Base-by-base conservation (phyloP, 2,329 filamentous ascomycete genomes). In the Paracamarosporium sp. region DNA sequence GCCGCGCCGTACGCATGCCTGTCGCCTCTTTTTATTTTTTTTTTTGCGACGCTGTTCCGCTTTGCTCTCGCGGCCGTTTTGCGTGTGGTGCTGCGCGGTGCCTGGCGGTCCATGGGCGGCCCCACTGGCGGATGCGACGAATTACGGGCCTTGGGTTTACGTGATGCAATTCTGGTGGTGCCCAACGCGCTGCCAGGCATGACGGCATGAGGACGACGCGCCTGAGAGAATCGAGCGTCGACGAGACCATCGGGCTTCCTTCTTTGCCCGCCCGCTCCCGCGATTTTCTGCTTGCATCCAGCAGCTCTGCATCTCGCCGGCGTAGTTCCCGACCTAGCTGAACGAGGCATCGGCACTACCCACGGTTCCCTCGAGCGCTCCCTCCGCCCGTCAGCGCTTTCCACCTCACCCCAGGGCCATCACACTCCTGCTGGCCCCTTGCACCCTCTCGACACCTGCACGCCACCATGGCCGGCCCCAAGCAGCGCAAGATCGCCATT, bases 401-500 rank as follows among this genome's bases (percentile, higher is more conserved):
- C 43, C 43, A 45, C 38, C 50, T 33, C 15, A 33, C 13, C 28
- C 28, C 50, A 25, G 56, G n/a, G 9, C 57, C 57, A 50, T 56
- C 44, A 61, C 56, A 46, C 66, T 61, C 54, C 67, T 67, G 65
- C 66, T 69, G 56, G 66, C 53, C 59, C 64, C 64, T 54, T 64
- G 65, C 55, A 57, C 64, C 38, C 36, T 48, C 31, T 50, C 57
- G 6, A 50, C 41, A 53, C 46, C 44, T 45, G 8, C 44, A 24
- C 54, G 70, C 48, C 65, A 71, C 67, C 45, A 91, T 91, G 88
- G 83, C 88, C 66, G 80, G 89, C 46, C 86, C 89, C 57, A 97
- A 96, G 80, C 93, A 96, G 80, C 86, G 93, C 72, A 97, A 97
- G 85, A 90, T 97, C 77, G 93, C 93, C 79, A 94, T 97, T 80